Base-by-base conservation (phyloP, 164 flowering plant species). In the Hamamelis virginiana region DNA sequence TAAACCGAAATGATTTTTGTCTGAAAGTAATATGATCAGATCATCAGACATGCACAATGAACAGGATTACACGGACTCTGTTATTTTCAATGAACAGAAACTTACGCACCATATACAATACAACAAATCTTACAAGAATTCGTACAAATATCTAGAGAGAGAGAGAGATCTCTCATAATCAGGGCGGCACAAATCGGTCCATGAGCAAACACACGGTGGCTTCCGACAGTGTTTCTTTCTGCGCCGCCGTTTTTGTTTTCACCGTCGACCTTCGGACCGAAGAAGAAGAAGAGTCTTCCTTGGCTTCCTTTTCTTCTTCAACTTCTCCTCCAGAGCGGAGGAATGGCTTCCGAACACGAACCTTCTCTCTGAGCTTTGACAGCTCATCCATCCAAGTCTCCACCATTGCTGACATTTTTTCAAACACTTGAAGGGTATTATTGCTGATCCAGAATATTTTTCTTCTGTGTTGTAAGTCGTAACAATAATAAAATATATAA, bases 131-230 rank as follows among this genome's bases (percentile, higher is more conserved):
- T 33, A 33, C 41, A 33, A 2, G 6, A 2, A 33, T 33, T 33
- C 41, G 6, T 50, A 1, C 53, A 50, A 50, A 50, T n/a, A 64
- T n/a, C n/a, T n/a, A n/a, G n/a, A n/a, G n/a, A n/a, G n/a, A n/a
- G n/a, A n/a, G n/a, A n/a, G n/a, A n/a, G n/a, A n/a, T n/a, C n/a
- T n/a, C n/a, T n/a, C n/a, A n/a, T n/a, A n/a, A n/a, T n/a, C n/a
- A n/a, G n/a, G n/a, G 21, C 55, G 91, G 88, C 1, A 77, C 80
- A 69, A 88, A 88, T 0, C 92, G 84, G 64, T 88, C 92, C 82
- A 88, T 83, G 57, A 88, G 82, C 82, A 88, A 28, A 69, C 73
- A 84, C 8, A 88, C 73, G 0, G 85, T 84, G 25, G 69, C 67
- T 57, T 88, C 92, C 0, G 88, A 84, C 64, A 83, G 71, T 9